phyloP scores from a whole-genome alignment of 2,329 filamentous ascomycete species.

The Bipolaris bicolor region DNA sequence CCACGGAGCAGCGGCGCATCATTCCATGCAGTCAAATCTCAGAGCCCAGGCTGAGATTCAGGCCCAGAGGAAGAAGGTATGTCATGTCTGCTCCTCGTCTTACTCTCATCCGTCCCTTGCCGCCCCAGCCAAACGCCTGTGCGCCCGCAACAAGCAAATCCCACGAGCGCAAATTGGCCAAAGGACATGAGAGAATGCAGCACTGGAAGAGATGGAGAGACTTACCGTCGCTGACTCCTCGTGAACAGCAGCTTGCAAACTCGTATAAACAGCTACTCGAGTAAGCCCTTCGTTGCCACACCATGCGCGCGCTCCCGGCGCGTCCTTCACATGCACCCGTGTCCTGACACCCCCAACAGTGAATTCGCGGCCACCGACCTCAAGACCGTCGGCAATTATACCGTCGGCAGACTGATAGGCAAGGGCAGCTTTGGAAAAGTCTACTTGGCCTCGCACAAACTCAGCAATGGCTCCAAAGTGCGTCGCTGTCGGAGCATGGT shows the following conservation, averaged over 20 bases:
- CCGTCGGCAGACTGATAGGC: conserved; percentile 86
- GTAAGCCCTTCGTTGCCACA: conserved; percentile 60
- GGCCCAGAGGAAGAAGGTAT: conserved; percentile 65
- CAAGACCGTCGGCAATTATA: conserved; percentile 92
- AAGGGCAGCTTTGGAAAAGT: conserved; percentile 99
- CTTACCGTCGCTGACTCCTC: conserved; percentile 9
- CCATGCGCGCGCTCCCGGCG: conserved; percentile 10
- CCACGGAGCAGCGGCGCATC: conserved; percentile 40
- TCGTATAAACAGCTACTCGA: conserved; percentile 96
- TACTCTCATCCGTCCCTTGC: background rate
- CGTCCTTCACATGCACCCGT: conserved; percentile 6
- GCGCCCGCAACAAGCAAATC: conserved; percentile 12
- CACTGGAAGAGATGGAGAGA: background rate
- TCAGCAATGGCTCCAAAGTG: conserved; percentile 98
- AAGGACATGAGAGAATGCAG: too few species aligned
- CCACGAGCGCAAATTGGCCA: background rate
- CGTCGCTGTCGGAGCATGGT: conserved; percentile 20
- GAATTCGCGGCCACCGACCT: conserved; percentile 94
- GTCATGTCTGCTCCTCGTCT: conserved; percentile 16
- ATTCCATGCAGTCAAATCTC: conserved; percentile 54
- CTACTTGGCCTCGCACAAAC: conserved; percentile 93
- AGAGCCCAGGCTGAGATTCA: conserved; percentile 63
- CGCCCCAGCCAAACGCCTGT: conserved; percentile 5
- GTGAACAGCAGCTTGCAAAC: conserved; percentile 75
- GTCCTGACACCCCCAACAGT: conserved; percentile 57